Evolutionary conservation across 176 grass and related monocot species (phyloP).

Genomic region (Aegilops speltoides): DNA sequence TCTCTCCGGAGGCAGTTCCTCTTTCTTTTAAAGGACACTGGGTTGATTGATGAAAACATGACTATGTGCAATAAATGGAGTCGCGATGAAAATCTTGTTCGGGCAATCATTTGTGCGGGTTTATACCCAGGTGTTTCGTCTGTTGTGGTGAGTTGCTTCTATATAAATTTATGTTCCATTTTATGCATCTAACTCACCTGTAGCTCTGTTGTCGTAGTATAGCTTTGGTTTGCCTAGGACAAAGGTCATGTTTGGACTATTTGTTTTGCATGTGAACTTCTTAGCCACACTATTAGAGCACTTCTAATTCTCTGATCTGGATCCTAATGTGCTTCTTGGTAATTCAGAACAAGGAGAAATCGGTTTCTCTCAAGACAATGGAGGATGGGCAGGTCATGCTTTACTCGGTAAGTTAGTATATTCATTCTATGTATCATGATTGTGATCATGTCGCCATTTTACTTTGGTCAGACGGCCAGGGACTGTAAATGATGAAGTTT

Average conservation of each 20-base stretch:
- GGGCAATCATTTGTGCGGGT: conserved; percentile 93
- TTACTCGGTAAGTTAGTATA: conserved; percentile 68
- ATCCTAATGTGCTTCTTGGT: conserved; percentile 31
- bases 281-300: not conserved
- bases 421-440: conserved; percentile 13
- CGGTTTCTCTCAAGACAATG: conserved; percentile 95
- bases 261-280: conserved; percentile 8
- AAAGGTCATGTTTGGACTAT: not conserved
- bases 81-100: conserved; percentile 77
- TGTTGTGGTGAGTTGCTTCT: conserved; percentile 72
- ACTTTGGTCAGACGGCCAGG: not conserved
- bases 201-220: not conserved
- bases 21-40: conserved; percentile 85
- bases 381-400: conserved; percentile 99
- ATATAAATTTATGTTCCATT: conserved; percentile 1
- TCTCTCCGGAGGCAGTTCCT: conserved; percentile 91
- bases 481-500: conserved; percentile 13
- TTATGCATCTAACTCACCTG: not conserved
- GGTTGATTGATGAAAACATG: conserved; percentile 76
- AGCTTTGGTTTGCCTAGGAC: conserved; percentile 1
- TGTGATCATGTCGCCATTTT: not conserved
- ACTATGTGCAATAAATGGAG: conserved; percentile 83
- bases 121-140: conserved; percentile 97
- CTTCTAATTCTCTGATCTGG: not conserved
- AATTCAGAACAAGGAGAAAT: conserved; percentile 93